phyloP scores from a whole-genome alignment of 495 filamentous ascomycete species.

The Beverwykella pulmonaria region DNA sequence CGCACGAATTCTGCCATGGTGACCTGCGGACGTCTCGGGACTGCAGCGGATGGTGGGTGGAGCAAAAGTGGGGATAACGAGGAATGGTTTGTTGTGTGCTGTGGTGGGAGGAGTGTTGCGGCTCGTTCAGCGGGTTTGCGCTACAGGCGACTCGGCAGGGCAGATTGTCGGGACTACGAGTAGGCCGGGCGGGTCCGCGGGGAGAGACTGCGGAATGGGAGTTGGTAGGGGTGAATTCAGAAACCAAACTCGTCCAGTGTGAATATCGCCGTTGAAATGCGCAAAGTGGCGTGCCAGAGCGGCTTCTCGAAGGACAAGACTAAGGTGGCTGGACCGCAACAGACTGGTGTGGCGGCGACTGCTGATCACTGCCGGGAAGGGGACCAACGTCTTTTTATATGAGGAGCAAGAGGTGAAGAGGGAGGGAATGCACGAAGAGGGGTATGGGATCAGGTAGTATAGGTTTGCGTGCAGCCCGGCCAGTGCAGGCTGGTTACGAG shows the following conservation, averaged over 20 bases:
- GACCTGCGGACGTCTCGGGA: conserved; percentile 3
- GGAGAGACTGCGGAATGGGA: too few species aligned
- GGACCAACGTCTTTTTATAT: background rate
- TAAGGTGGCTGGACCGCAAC: background rate
- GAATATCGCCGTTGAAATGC: background rate
- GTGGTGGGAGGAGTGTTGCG: conserved; percentile 6
- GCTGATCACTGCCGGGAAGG: conserved; percentile 23
- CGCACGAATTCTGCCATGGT: conserved; percentile 80
- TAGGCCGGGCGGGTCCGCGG: background rate
- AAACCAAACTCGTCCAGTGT: background rate
- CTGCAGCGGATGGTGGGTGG: conserved; percentile 15
- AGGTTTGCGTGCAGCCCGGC: background rate
- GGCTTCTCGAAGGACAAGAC: background rate
- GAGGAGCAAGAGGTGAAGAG: background rate
- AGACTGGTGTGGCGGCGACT: background rate
- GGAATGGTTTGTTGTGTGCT: background rate
- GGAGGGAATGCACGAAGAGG: background rate
- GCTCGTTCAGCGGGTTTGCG: conserved; percentile 18
- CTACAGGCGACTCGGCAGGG: background rate
- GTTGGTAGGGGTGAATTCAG: background rate
- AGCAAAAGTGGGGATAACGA: conserved; percentile 7
- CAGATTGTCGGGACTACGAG: background rate
- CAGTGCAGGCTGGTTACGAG: background rate
- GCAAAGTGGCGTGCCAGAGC: background rate
- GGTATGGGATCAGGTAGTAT: background rate